These are phyloP conservation scores for Leccinum pellstonianum DNA, from an alignment of 768 basidiomycete genomes.

Conservation along the genomic window DNA sequence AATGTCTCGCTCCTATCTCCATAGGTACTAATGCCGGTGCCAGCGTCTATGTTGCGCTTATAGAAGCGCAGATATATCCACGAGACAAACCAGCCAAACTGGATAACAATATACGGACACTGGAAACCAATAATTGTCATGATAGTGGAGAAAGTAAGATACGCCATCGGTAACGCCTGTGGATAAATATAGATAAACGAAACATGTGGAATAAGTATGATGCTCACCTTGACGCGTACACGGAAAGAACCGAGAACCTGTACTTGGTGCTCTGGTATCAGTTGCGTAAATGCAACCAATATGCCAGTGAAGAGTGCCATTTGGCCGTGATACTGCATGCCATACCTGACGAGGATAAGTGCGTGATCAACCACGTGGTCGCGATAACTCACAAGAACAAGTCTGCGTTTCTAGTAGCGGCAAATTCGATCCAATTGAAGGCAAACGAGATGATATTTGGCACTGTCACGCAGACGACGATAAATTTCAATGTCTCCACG, in stretches of 20 bases:
- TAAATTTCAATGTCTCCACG: slow-evolving; percentile 82
- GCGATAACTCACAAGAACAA: slow-evolving; percentile 67
- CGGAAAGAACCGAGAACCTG: slow-evolving; percentile 85
- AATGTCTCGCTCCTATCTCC: slow-evolving; percentile 98
- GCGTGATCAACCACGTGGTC: slow-evolving; percentile 4
- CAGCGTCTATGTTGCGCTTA: slow-evolving; percentile 76
- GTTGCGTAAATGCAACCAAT: slow-evolving; percentile 94
- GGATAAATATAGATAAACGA: slow-evolving; percentile 6
- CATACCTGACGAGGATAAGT: slow-evolving; percentile 55
- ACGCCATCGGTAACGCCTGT: slow-evolving; percentile 93
- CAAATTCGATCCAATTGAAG: slow-evolving; percentile 86
- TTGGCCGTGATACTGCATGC: slow-evolving; percentile 88
- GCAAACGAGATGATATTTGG: slow-evolving; percentile 89
- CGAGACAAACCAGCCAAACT: slow-evolving; percentile 98
- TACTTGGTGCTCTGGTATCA: slow-evolving; percentile 98
- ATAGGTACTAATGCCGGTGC: slow-evolving; percentile 66
- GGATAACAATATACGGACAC: slow-evolving; percentile 89
- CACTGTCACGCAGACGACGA: slow-evolving; percentile 68
- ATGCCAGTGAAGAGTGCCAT: slow-evolving; percentile 87
- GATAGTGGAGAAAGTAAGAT: slow-evolving; percentile 86
- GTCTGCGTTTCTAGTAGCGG: slow-evolving; percentile 66
- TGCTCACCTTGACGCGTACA: slow-evolving; percentile 81
- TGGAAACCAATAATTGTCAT: slow-evolving; percentile 82
- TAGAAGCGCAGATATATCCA: slow-evolving; percentile 98
- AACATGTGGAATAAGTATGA: background rate